Conservation (phyloP, 441 rosid genomes). For the Aquilaria agallochum region DNA sequence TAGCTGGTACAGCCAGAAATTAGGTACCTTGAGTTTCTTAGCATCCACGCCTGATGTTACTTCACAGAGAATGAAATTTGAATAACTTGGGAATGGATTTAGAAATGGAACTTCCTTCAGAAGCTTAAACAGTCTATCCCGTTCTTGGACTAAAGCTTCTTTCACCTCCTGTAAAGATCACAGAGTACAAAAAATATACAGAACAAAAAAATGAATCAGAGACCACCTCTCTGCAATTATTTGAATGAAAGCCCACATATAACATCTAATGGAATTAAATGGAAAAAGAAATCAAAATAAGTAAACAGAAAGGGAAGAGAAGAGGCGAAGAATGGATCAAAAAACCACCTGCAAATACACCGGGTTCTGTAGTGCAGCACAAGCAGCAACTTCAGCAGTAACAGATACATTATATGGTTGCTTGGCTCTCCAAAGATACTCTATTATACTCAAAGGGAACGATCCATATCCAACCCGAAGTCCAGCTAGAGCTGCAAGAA, state of each 20-base stretch:
- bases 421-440: constrained; percentile 91
- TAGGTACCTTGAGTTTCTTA: constrained; percentile 70
- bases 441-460: constrained; percentile 79
- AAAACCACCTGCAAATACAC: constrained; percentile 58
- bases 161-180: constrained; percentile 54
- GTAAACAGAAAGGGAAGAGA: background rate
- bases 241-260: background rate
- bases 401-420: constrained; percentile 97
- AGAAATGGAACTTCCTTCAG: constrained; percentile 75
- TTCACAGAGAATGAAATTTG: constrained; percentile 88
- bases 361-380: constrained; percentile 85
- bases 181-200: constrained; percentile 7
- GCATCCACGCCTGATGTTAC: constrained; percentile 82
- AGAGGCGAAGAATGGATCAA: background rate
- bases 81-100: constrained; percentile 73
- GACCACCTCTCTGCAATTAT: background rate
- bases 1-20: background rate
- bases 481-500: constrained; percentile 76
- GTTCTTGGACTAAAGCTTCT: constrained; percentile 65
- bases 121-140: constrained; percentile 65
- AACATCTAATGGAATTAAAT: background rate
- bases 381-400: constrained; percentile 93
- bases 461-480: constrained; percentile 95
- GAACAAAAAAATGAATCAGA: background rate
- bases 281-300: constrained; percentile 1